These are phyloP conservation scores for Cutaneotrichosporon cyanovorans DNA, from an alignment of 1,284 basidiomycete genomes.

Conservation along the genomic window DNA sequence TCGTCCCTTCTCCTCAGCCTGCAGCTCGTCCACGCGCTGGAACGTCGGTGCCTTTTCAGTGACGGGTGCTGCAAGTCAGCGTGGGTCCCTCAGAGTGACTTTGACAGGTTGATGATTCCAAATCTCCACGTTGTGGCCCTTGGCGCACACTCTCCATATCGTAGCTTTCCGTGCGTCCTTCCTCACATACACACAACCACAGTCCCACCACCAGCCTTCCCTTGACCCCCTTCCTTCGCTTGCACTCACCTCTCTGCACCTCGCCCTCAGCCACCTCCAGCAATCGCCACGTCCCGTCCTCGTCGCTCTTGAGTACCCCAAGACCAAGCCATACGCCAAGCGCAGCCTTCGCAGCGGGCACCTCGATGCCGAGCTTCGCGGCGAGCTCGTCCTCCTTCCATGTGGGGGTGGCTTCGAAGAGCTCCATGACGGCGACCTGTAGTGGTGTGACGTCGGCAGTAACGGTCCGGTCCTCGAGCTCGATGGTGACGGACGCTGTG, in stretches of 20 bases:
- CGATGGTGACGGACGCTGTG: conserved; percentile 65
- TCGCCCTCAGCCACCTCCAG: conserved; percentile 8
- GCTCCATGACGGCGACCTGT: conserved; percentile 79
- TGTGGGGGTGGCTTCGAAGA: conserved; percentile 65
- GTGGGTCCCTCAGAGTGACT: too few species aligned
- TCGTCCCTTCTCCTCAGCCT: conserved; percentile 1
- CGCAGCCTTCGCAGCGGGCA: conserved; percentile 59
- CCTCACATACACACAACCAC: too few species aligned
- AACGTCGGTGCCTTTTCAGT: neutral
- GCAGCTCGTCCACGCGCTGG: conserved; percentile 2
- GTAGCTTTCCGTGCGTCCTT: too few species aligned
- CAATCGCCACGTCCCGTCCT: conserved; percentile 7
- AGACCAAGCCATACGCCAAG: conserved; percentile 74
- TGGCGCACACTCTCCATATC: too few species aligned
- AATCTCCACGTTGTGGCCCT: too few species aligned
- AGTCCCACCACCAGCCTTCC: too few species aligned
- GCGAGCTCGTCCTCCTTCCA: conserved; percentile 52
- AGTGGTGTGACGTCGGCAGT: conserved; percentile 72
- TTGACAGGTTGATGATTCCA: too few species aligned
- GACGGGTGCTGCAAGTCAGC: conserved; percentile 1
- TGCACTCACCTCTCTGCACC: conserved; percentile 30
- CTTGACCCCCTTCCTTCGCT: too few species aligned
- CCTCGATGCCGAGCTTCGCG: conserved; percentile 58
- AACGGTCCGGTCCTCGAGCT: conserved; percentile 68
- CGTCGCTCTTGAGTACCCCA: conserved; percentile 54